Evolutionary conservation across 2,329 filamentous ascomycete genomes (phyloP), one percentile per base, ranked within the genome.

Genomic region (Fusarium napiforme): DNA sequence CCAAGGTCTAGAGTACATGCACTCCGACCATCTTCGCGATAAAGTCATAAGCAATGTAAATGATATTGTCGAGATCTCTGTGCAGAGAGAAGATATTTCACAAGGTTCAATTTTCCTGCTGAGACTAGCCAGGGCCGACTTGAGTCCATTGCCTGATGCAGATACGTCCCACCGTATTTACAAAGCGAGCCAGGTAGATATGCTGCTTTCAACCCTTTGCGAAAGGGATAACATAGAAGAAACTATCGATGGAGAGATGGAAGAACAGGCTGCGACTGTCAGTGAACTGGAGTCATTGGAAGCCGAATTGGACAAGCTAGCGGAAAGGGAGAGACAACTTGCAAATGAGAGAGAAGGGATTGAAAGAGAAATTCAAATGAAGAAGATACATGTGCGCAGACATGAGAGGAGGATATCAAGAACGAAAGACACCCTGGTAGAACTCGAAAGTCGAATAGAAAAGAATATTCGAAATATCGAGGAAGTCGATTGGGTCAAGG

Each of bases 221-320:
- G n/a, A 26, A 12, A 2, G 2, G 2, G 21, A 37, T 3, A 0
- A 9, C 0, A 2, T 4, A 0, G 23, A 9, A 8, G 15, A 9
- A 6, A 2, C 3, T 11, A 18, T 47, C 5, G 19, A 15, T 6
- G 0, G 3, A 3, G 3, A 0, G 2, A 15, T 21, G 4, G 6
- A 47, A 7, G 4, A 21, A 5, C 26, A 28, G 6, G 8, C 9
- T 10, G 12, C 12, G 26, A 21, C 18, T 5, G 1, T 19, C 5
- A 14, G 9, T 7, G 19, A 47, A 8, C 45, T 47, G 3, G 23
- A 21, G 9, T 16, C 8, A 0, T 10, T 42, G 7, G 5, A 11
- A 18, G 23, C 1, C 1, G 23, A 18, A 2, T 10, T 45, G 1
- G 6, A 21, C 1, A 23, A 3, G 2, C 4, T 65, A 18, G 58